A percentile compares a stretch with the other conserved stretches of the same genome.
Evolutionary conservation across 2,329 filamentous ascomycete species (phyloP).

Genomic region (Fusarium sororula): DNA sequence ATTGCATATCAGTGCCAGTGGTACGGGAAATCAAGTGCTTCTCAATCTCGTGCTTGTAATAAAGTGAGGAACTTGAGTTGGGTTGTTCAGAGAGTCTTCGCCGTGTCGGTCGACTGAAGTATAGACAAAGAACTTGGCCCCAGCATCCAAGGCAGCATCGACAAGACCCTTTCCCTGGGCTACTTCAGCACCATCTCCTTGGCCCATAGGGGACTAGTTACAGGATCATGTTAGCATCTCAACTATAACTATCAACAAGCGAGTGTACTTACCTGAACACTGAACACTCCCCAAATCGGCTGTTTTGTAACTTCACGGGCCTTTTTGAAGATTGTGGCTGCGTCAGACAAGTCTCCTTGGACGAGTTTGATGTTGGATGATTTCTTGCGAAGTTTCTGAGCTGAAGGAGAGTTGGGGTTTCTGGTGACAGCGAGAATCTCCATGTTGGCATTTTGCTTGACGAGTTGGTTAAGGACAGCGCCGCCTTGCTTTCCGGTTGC

Average conservation of each 20-base stretch:
- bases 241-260: not conserved
- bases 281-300: conserved; percentile 22
- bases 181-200: conserved; percentile 8
- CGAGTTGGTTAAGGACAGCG: conserved; percentile 45
- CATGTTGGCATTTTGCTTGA: conserved; percentile 48
- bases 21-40: conserved; percentile 61
- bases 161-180: conserved; percentile 65
- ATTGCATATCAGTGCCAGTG: conserved; percentile 43
- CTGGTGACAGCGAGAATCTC: conserved; percentile 70
- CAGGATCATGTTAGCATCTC: not conserved
- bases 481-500: conserved; percentile 53
- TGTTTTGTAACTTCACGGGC: not conserved
- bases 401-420: conserved; percentile 59
- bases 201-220: not conserved
- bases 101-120: conserved; percentile 69
- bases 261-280: conserved; percentile 6
- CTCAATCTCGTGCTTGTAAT: conserved; percentile 66
- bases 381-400: conserved; percentile 57
- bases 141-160: conserved; percentile 62
- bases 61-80: conserved; percentile 69
- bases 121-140: conserved; percentile 68
- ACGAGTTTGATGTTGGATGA: conserved; percentile 63
- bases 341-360: conserved; percentile 65
- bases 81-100: conserved; percentile 57
- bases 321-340: conserved; percentile 57